Evolutionary conservation across 306 rosid species (phyloP).

Genomic region (Albizia julibrissin): DNA sequence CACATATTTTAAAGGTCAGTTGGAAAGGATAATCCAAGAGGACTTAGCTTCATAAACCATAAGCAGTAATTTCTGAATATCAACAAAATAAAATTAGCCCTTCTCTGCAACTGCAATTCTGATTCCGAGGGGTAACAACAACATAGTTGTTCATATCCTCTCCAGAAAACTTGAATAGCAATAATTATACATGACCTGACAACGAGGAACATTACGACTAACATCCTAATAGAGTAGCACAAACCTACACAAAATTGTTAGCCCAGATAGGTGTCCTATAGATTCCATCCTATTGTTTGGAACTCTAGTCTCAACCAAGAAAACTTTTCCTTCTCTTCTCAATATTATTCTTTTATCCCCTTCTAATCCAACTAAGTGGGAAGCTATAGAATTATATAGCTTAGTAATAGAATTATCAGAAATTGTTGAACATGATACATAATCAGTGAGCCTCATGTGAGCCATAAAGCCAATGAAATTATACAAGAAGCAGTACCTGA

Average conservation of each 20-base stretch:
- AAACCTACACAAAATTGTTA: background rate
- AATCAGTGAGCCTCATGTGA: background rate
- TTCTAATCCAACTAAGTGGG: background rate
- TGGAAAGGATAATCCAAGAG: background rate
- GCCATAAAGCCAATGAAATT: background rate
- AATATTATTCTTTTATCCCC: background rate
- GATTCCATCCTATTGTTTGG: conserved; percentile 9
- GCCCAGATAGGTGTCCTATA: background rate
- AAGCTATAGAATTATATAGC: background rate
- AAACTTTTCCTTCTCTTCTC: conserved; percentile 4
- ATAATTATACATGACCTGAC: background rate
- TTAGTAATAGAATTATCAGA: background rate
- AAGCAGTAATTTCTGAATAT: background rate
- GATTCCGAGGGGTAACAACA: background rate
- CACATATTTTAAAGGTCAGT: background rate
- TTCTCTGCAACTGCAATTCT: background rate
- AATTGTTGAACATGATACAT: conserved; percentile 12
- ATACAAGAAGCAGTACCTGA: conserved; percentile 38
- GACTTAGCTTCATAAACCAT: background rate
- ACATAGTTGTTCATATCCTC: background rate
- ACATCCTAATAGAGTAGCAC: background rate
- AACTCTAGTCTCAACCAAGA: conserved; percentile 18
- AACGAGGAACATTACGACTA: background rate
- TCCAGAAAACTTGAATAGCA: background rate
- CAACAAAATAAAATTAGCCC: background rate